Evolutionary conservation across 768 basidiomycete species (phyloP), one percentile per base, ranked within the genome.

Genomic region (Exsudoporus frostii): DNA sequence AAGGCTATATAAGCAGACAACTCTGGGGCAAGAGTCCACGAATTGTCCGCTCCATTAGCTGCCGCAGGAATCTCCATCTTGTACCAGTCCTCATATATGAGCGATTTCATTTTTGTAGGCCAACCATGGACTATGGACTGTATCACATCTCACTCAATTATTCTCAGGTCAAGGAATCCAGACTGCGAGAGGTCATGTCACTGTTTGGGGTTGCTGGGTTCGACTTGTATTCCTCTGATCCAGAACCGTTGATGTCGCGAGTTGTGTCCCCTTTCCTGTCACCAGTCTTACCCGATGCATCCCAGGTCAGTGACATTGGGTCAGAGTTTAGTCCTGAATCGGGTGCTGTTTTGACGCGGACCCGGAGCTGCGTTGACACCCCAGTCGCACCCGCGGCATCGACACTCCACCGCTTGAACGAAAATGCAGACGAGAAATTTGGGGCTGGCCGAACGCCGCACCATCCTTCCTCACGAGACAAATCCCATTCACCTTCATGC

Each of bases 11-110:
- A 10, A 37, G 3, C 58, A 87, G 86, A 85, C 65, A 82, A 79
- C 55, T 83, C 86, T 6, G 87, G 88, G 13, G 83, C 85, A 19
- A 79, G 89, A 42, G 82, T 90, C 1, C 81, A 84, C 55, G 87
- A 90, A 63, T 74, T 92, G 30, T 90, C 90, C 20, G 83, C 85
- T 15, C 86, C 85, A 30, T 73, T 92, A 19, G 87, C 88, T 11
- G 83, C 81, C 13, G 85, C 84, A 34, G 86, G 87, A 3, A 89
- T 92, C 34, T 88, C 86, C 30, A 91, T 92, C 45, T 73, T 91
- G 14, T 92, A 91, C 67, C 86, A 89, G 64, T 88, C 86, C 6
- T 88, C 88, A 3, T 90, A 91, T 67, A 83, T 82, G 79, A 84
- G 86, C 60, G 89, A 91, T 68, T 90, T 86, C 64, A 87, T 91